Base-by-base conservation (phyloP, 1,139 yeast genomes). In the Suhomyces bokatorum region DNA sequence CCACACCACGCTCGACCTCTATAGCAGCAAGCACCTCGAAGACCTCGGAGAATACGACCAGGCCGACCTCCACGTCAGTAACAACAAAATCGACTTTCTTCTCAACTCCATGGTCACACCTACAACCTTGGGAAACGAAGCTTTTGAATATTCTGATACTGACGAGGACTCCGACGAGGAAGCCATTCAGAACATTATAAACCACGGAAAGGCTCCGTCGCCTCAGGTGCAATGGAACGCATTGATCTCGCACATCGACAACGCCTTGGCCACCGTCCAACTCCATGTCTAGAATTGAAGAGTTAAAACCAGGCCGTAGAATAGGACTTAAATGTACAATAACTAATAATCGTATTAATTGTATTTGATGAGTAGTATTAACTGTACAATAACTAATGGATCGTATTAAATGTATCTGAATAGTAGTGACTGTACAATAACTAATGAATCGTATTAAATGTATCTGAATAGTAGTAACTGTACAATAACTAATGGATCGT, bases 241-340 rank as follows among this genome's bases (percentile, higher is more conserved):
- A 12, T 46, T 59, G 34, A 52, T 59, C 6, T 44, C 53, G 27
- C 53, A 54, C 35, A 55, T 58, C 28, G 57, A 57, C 43, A 46
- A 43, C 41, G 62, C 57, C 13, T 40, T 49, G n/a, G 33, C 44
- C 3, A 32, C 40, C n/a, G 30, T 35, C 20, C 40, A 27, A 14
- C 11, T 31, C 13, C 29, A 29, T 24, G 5, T 14, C 20, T 43
- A 17, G 20, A n/a, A n/a, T n/a, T n/a, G n/a, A n/a, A n/a, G n/a
- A n/a, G n/a, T n/a, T n/a, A n/a, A n/a, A n/a, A n/a, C n/a, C n/a
- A n/a, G n/a, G n/a, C n/a, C n/a, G n/a, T n/a, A n/a, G n/a, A n/a
- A n/a, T n/a, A n/a, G n/a, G n/a, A n/a, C n/a, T n/a, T n/a, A n/a
- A n/a, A n/a, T n/a, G n/a, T n/a, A n/a, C n/a, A n/a, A n/a, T n/a